A percentile compares a stretch with the other conserved stretches of the same genome.
Evolutionary conservation across 2,329 filamentous ascomycete species (phyloP).

Genomic region (Fusarium sp.): DNA sequence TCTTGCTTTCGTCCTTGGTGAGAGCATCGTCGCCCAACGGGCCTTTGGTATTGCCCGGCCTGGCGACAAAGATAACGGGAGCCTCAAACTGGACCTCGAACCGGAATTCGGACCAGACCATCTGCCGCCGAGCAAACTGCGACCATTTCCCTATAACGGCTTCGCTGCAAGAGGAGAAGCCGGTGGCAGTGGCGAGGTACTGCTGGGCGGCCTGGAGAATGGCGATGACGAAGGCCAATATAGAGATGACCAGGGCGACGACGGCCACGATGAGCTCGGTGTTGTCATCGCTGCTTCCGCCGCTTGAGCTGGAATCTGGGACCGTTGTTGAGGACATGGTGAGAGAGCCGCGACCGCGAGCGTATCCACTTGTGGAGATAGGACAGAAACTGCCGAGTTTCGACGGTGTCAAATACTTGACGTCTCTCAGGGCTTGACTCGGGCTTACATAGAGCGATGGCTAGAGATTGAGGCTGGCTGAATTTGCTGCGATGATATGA

Average conservation of each 20-base stretch:
- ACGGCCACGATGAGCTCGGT: constrained; percentile 53
- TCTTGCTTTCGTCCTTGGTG: constrained; percentile 26
- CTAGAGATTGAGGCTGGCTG: constrained; percentile 1
- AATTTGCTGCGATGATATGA: background rate
- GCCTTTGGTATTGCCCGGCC: constrained; percentile 53
- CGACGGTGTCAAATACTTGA: background rate
- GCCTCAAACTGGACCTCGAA: constrained; percentile 60
- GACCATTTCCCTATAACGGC: constrained; percentile 60
- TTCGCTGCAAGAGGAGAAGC: constrained; percentile 57
- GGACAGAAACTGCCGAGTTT: background rate
- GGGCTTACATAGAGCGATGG: background rate
- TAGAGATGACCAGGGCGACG: constrained; percentile 59
- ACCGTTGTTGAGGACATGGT: constrained; percentile 17
- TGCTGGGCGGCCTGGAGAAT: constrained; percentile 59
- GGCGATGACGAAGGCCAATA: constrained; percentile 58
- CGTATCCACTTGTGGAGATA: background rate
- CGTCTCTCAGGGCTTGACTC: background rate
- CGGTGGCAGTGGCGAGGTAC: constrained; percentile 59
- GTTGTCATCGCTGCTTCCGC: constrained; percentile 17
- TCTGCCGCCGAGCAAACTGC: constrained; percentile 51
- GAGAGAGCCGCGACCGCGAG: background rate
- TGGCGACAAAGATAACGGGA: constrained; percentile 61
- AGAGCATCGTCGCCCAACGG: constrained; percentile 39
- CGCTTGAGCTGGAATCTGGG: background rate
- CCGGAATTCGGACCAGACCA: constrained; percentile 57